phyloP scores from a whole-genome alignment of 768 basidiomycete species.

The Hemileccinum impolitum region DNA sequence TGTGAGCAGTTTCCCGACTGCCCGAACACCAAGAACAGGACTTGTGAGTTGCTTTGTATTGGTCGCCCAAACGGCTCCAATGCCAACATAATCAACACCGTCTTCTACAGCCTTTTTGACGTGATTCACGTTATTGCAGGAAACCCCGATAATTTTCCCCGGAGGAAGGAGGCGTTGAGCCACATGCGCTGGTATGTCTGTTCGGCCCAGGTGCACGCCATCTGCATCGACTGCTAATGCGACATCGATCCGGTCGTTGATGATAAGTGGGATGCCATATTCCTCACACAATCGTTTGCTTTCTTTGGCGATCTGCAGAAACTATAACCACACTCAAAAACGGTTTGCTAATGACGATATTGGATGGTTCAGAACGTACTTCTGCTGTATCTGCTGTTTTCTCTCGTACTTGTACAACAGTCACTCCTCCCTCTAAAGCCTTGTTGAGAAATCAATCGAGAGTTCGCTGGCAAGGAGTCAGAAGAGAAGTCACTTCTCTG shows the following conservation, averaged over 20 bases:
- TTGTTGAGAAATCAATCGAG: constrained; percentile 25
- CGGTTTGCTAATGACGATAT: neutral
- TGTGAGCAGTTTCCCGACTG: constrained; percentile 63
- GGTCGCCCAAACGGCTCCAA: constrained; percentile 83
- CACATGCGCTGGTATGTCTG: constrained; percentile 69
- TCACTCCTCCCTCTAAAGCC: constrained; percentile 85
- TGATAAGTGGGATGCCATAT: constrained; percentile 78
- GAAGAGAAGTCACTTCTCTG: constrained; percentile 53
- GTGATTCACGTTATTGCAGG: constrained; percentile 67
- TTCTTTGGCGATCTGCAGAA: constrained; percentile 66
- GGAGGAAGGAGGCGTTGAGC: constrained; percentile 68
- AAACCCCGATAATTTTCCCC: constrained; percentile 74
- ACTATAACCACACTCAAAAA: constrained; percentile 40
- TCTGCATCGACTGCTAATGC: constrained; percentile 72
- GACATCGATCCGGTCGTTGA: constrained; percentile 88
- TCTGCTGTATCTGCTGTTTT: constrained; percentile 79
- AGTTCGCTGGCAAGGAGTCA: neutral
- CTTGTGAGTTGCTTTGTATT: constrained; percentile 70
- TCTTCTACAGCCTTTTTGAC: constrained; percentile 57
- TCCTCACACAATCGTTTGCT: constrained; percentile 71
- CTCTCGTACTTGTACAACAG: constrained; percentile 86
- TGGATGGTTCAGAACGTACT: constrained; percentile 40
- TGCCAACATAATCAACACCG: constrained; percentile 81
- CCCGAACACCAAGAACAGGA: constrained; percentile 67
- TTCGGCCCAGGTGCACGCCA: constrained; percentile 89